Evolutionary conservation across 805 yeast species (phyloP).

Genomic region (Cyberlindnera samutprakarnensis): DNA sequence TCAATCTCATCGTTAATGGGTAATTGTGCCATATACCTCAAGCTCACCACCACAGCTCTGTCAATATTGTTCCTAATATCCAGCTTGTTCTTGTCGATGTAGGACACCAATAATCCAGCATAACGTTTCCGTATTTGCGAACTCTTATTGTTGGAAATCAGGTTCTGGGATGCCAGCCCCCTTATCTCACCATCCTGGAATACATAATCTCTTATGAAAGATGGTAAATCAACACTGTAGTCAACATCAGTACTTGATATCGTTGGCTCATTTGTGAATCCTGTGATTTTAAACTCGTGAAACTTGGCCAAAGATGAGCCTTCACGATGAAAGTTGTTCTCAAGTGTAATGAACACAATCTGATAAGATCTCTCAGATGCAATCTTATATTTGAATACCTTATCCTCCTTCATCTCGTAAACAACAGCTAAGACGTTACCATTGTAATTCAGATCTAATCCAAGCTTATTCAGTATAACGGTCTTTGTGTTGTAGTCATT

Average conservation of each 20-base stretch:
- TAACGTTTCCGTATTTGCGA: slow-evolving; percentile 9
- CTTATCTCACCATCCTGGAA: slow-evolving; percentile 4
- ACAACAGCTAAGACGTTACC: slow-evolving; percentile 15
- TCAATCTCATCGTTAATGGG: not conserved
- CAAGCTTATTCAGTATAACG: slow-evolving; percentile 11
- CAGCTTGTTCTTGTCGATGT: slow-evolving; percentile 6
- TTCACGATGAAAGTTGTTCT: slow-evolving; percentile 1
- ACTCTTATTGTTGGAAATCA: slow-evolving; percentile 14
- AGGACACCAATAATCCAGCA: slow-evolving; percentile 10
- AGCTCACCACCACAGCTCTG: slow-evolving; percentile 7
- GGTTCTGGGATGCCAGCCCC: slow-evolving; percentile 8
- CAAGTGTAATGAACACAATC: slow-evolving; percentile 13
- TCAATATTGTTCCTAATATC: slow-evolving; percentile 10
- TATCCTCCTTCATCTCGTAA: slow-evolving; percentile 14
- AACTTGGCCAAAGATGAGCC: slow-evolving; percentile 16
- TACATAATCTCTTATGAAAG: slow-evolving; percentile 7
- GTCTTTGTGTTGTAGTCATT: slow-evolving; percentile 20
- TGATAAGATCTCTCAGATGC: slow-evolving; percentile 15
- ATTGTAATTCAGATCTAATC: slow-evolving; percentile 11
- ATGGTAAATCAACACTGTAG: slow-evolving; percentile 5
- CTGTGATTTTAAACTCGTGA: slow-evolving; percentile 16
- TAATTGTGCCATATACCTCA: slow-evolving; percentile 3
- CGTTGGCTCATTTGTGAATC: not conserved
- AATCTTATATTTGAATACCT: slow-evolving; percentile 18
- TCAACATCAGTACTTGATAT: not conserved